phyloP scores from a whole-genome alignment of 176 grass and related monocot species.

The Zoysia pacifica region DNA sequence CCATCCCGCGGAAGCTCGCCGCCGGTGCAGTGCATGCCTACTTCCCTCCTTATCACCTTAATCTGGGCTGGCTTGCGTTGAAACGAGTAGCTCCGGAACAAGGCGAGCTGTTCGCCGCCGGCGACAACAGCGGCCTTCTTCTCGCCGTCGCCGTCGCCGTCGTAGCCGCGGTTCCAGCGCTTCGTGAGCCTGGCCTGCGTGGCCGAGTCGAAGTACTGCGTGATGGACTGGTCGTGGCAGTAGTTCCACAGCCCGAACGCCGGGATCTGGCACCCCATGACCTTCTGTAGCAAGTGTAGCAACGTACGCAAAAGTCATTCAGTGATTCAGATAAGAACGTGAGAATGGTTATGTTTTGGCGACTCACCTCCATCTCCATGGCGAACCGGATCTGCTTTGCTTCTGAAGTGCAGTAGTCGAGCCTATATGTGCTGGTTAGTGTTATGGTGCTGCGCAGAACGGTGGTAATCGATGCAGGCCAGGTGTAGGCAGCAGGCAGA shows the following conservation, averaged over 20 bases:
- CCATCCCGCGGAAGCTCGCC: no score
- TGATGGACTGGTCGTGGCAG: slow-evolving; percentile 68
- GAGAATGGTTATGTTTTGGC: no score
- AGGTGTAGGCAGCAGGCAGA: background rate
- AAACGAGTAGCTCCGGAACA: slow-evolving; percentile 30
- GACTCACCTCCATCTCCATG: slow-evolving; percentile 51
- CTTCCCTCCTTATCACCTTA: background rate
- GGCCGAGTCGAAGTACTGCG: slow-evolving; percentile 74
- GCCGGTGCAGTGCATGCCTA: no score
- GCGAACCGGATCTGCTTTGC: background rate
- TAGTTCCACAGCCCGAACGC: slow-evolving; percentile 73
- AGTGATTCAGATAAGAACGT: no score
- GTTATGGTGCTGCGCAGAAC: background rate
- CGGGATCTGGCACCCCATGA: slow-evolving; percentile 60
- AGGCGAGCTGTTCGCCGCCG: slow-evolving; percentile 2
- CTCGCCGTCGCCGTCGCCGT: background rate
- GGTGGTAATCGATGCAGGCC: slow-evolving; percentile 5
- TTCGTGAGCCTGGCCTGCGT: slow-evolving; percentile 50
- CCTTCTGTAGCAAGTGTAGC: slow-evolving; percentile 25
- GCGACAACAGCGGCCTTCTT: background rate
- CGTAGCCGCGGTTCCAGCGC: background rate
- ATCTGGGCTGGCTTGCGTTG: slow-evolving; percentile 41
- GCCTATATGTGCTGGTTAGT: background rate
- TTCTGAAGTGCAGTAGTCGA: background rate
- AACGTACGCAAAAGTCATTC: background rate